Evolutionary conservation across 108 stramenopile genomes (phyloP), one percentile per base, ranked within the genome.

Genomic region (Cyclostephanos invisitatus): DNA sequence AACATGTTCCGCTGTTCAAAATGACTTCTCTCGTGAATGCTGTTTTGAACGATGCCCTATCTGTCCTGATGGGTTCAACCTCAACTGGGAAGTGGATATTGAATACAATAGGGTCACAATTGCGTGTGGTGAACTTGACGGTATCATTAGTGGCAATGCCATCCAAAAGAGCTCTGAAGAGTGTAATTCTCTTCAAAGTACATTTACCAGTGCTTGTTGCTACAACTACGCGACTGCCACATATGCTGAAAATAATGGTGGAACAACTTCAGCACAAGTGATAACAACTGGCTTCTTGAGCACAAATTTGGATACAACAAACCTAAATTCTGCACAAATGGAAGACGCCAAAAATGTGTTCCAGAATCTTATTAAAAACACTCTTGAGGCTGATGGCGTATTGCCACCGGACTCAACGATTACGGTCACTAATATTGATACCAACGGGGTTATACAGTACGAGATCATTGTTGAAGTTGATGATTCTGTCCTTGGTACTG

Each of bases 181-280:
- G 40, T 80, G 78, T 59, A 58, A 38, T 47, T 42, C 50, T 56
- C 66, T 80, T 47, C 67, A 60, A 55, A 80, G 78, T 55, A 73
- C 66, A 20, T 80, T 69, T 59, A 68, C 78, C 48, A 80, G 78
- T 56, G 48, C 78, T 59, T 80, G 78, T 40, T 80, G 78, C 47
- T 80, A 73, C 56, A 80, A 80, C 63, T 80, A 80, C 58, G 78
- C 78, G 17, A 80, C 78, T 18, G 55, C 72, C 0, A 61, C 78
- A 14, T 60, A 35, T 50, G 72, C 58, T 24, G 61, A 38, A 38
- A 20, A 44, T 61, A n/a, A 20, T 40, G 37, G 4, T 2, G 60
- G 44, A 61, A 61, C 38, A 36, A 61, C 12, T 36, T 21, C 40
- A 37, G 29, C 18, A 0, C 40, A 69, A 69, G 57, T 59, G 18